These are phyloP conservation scores for Lepraria neglecta DNA, from an alignment of 495 filamentous ascomycete species.

Conservation along the genomic window DNA sequence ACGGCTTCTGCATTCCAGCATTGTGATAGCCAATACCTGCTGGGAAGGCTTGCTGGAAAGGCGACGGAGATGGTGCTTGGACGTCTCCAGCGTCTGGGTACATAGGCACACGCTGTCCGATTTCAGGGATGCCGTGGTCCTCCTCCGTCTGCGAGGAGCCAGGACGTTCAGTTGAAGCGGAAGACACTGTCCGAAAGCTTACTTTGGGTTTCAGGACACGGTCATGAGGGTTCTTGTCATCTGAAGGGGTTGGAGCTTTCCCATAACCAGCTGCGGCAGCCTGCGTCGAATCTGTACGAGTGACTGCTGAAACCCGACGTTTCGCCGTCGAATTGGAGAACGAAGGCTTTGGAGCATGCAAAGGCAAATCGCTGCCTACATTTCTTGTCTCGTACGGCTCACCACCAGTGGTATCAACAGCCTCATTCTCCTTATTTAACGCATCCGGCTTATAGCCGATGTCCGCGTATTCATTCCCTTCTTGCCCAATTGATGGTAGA, in stretches of 20 bases:
- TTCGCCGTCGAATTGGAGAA: conserved; percentile 71
- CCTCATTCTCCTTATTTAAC: conserved; percentile 36
- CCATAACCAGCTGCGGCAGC: conserved; percentile 79
- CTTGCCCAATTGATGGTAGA: conserved; percentile 79
- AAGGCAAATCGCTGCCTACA: conserved; percentile 70
- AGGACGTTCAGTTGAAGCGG: conserved; percentile 43
- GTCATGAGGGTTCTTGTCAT: conserved; percentile 53
- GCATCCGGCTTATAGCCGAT: conserved; percentile 39
- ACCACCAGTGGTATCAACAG: conserved; percentile 38
- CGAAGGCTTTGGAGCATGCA: conserved; percentile 87
- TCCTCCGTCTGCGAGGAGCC: conserved; percentile 47
- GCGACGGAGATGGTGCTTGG: conserved; percentile 85
- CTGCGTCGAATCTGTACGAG: conserved; percentile 78
- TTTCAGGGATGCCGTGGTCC: conserved; percentile 84
- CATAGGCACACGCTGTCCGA: conserved; percentile 88
- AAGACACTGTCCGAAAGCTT: conserved; percentile 48
- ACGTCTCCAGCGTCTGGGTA: conserved; percentile 91
- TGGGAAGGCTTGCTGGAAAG: conserved; percentile 42
- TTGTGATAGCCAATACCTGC: conserved; percentile 53
- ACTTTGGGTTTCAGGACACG: conserved; percentile 41
- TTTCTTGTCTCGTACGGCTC: conserved; percentile 66
- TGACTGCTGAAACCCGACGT: conserved; percentile 70
- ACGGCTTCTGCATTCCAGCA: conserved; percentile 35
- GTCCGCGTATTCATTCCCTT: conserved; percentile 80
- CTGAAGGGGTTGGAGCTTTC: conserved; percentile 49